Evolutionary conservation across 768 basidiomycete genomes (phyloP).

Genomic region (Termitomyces sp.): DNA sequence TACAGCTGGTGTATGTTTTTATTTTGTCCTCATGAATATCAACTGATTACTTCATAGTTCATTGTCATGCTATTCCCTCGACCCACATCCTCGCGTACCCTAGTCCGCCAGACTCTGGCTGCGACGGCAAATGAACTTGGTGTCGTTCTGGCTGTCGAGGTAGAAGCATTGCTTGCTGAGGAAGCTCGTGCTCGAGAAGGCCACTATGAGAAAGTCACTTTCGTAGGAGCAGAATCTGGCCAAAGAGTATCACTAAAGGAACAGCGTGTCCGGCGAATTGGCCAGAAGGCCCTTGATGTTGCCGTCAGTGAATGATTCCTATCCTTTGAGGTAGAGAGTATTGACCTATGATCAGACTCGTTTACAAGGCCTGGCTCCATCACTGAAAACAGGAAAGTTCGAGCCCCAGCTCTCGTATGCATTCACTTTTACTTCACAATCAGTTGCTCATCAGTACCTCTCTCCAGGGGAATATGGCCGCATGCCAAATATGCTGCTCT

Average conservation of each 20-base stretch:
- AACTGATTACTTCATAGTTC: conserved; percentile 19
- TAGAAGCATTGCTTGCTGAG: conserved; percentile 40
- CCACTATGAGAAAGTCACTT: conserved; percentile 22
- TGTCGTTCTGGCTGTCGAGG: conserved; percentile 30
- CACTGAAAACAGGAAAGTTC: conserved; percentile 31
- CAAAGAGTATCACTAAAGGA: conserved; percentile 30
- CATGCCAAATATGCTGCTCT: conserved; percentile 29
- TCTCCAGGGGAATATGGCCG: conserved; percentile 34
- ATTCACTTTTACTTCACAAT: background rate
- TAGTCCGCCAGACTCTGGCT: conserved; percentile 35
- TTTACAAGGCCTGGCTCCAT: conserved; percentile 30
- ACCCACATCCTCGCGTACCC: conserved; percentile 34
- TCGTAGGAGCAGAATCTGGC: conserved; percentile 14
- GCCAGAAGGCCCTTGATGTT: conserved; percentile 26
- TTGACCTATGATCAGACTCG: conserved; percentile 22
- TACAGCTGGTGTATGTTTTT: conserved; percentile 30
- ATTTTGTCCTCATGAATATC: background rate
- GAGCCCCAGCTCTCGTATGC: conserved; percentile 38
- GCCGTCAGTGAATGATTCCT: conserved; percentile 21
- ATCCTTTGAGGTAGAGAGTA: background rate
- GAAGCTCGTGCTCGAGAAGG: conserved; percentile 29
- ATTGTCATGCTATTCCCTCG: conserved; percentile 42
- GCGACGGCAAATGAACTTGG: conserved; percentile 29
- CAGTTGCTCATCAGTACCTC: background rate
- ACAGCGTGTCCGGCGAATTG: conserved; percentile 29